Evolutionary conservation across 257 asterid species (phyloP), one percentile per base, ranked within the genome.

Genomic region (Lithospermum erythrorhizon): DNA sequence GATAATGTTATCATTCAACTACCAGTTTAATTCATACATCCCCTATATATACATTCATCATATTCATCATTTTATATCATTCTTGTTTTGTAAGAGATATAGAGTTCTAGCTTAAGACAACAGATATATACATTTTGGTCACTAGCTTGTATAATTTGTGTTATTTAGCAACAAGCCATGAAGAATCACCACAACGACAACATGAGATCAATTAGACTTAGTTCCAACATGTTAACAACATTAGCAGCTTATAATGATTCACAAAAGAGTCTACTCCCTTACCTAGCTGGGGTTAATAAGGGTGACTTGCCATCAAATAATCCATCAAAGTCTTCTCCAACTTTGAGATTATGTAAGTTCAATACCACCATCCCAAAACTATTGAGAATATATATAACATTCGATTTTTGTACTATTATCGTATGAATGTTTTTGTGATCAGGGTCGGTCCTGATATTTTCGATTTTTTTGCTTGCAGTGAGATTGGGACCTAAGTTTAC

Each of bases 401-500:
- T 27, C 32, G 32, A 27, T 27, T 27, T n/a, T 27, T 24, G 27
- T 3, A 0, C 1, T 37, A 37, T 37, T 11, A 8, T 37, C 15
- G 9, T 37, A 7, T 37, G 15, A 37, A 1, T 37, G 9, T 37
- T 37, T 7, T 35, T 35, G 45, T 35, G 11, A 10, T 35, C 13
- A 35, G 32, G 32, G 32, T 27, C 32, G 32, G 32, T 27, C 6
- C 45, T 41, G 13, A 11, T 41, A 8, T 41, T 41, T 14, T 41
- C 4, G 11, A 1, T 41, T 41, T 11, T 41, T 0, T 8, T 41
- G 4, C n/a, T 59, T 70, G 73, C 81, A 79, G 84, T 79, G 73
- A 75, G 72, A 58, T 41, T 85, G 85, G 90, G 96, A 66, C 82
- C 90, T 2, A 82, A 76, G 6, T 76, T 89, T 1, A 78, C 87